Base-by-base conservation (phyloP, 1,139 yeast genomes). In the Eremothecium sinecaudum region DNA sequence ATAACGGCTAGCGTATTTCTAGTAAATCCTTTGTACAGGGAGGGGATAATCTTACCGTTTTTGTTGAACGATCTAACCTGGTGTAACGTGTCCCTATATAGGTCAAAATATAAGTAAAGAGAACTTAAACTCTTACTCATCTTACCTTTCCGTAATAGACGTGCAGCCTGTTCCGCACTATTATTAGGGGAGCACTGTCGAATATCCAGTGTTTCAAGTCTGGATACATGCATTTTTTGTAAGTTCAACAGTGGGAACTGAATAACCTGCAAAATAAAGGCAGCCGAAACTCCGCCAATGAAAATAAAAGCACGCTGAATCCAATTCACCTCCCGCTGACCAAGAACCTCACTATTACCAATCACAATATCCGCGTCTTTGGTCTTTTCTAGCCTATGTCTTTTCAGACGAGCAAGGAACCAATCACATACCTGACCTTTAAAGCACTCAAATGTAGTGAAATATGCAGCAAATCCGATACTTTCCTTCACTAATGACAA, bases 231-330 rank as follows among this genome's bases (percentile, higher is more conserved):
- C 24, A 87, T 65, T 44, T 76, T 79, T 50, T 87, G 97, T 20
- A 86, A 59, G 55, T 81, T 83, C 11, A 76, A 67, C 23, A 87
- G 64, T 0, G 97, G 97, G 47, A 79, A 86, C 48, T 86, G 95
- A 6, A 86, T 75, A 5, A 78, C 68, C 41, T 86, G 75, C 17
- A 87, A 62, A 0, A 86, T 67, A 22, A 78, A 64, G 0, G 96
- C 90, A 0, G 97, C 94, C 3, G 82, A 67, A 10, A 92, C 86
- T 7, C 97, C 97, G 0, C 94, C 95, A n/a, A 79, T 47, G 25
- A 87, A 66, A 4, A 84, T 73, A 54, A 82, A 83, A 1, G 80
- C 59, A 6, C 93, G 78, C 47, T 74, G 75, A 29, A 81, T 58
- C 24, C 75, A 65, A 42, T 54, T 52, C 63, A 49, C 61, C 43